Base-by-base conservation (phyloP, 1,139 yeast genomes). In the Zygosaccharomyces pseudobailii region DNA sequence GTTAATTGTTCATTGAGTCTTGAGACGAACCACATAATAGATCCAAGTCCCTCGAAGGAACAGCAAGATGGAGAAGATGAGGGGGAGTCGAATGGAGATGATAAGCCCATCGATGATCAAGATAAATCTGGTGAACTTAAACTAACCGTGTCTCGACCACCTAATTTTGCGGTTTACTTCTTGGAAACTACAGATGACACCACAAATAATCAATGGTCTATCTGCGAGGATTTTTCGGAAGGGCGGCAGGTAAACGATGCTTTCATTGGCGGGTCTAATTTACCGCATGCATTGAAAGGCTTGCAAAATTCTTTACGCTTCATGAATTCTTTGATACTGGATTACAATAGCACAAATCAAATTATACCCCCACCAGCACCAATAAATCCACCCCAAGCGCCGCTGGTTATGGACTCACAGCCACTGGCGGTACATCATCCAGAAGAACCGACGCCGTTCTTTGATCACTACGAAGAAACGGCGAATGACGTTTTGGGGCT, bases 211-310 rank as follows among this genome's bases (percentile, higher is more conserved):
- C 88, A 83, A 59, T 85, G 94, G 94, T 80, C 86, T 2, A 80
- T 84, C 24, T 84, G 92, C 65, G 92, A 84, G 51, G 94, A 85
- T 66, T 85, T 85, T 57, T 81, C 87, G 50, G 92, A 84, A 57
- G 89, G 87, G 22, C 88, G 83, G 58, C 90, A 85, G 62, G 92
- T 85, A 9, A 79, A 80, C 49, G 76, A 73, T 52, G 90, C 92
- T 0, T 79, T 71, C 59, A 68, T 72, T 38, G 80, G 80, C 13
- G 86, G 73, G 2, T 66, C 71, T 13, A 70, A 70, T 30, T 54
- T 70, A 25, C 72, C 74, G 5, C 74, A 71, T 50, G 50, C 71
- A 63, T 54, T 70, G 33, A 81, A 76, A 28, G 87, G 87, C 1
- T 60, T 71, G 13, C 79, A 75, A 55, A 68, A 66, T 42, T 76